A percentile compares a stretch with the other conserved stretches of the same genome.
phyloP scores from a whole-genome alignment of 352 stramenopile species.

The Globisporangium cylindrosporum region DNA sequence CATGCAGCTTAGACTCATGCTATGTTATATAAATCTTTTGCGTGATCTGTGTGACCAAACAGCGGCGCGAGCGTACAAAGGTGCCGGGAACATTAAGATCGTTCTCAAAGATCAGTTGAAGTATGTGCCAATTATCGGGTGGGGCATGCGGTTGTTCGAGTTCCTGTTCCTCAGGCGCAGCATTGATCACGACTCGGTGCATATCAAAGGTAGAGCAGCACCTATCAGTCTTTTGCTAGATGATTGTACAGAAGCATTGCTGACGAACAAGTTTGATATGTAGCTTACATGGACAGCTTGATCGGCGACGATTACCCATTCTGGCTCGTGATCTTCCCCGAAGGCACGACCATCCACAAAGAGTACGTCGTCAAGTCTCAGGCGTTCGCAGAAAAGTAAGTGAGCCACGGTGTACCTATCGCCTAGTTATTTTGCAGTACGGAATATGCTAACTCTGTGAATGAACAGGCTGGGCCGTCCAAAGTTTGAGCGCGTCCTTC shows the following conservation, averaged over 20 bases:
- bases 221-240: background rate
- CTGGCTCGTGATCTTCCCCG: constrained; percentile 89
- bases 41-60: constrained; percentile 3
- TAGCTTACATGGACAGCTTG: constrained; percentile 73
- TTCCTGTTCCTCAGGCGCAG: constrained; percentile 88
- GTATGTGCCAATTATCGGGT: constrained; percentile 85
- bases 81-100: constrained; percentile 88
- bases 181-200: constrained; percentile 67
- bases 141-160: constrained; percentile 88
- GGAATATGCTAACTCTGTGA: background rate
- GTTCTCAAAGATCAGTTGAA: constrained; percentile 91
- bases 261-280: background rate
- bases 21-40: background rate
- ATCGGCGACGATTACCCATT: constrained; percentile 84
- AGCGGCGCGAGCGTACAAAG: constrained; percentile 54
- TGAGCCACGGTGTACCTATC: background rate
- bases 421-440: background rate
- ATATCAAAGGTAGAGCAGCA: constrained; percentile 47
- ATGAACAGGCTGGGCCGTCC: constrained; percentile 56
- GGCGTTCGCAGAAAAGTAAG: constrained; percentile 86
- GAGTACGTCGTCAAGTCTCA: constrained; percentile 89
- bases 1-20: background rate
- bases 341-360: constrained; percentile 89
- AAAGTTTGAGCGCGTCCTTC: constrained; percentile 88
- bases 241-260: background rate